These are phyloP conservation scores for Onygenales sp. DNA, from an alignment of 2,329 filamentous ascomycete species.

Conservation along the genomic window DNA sequence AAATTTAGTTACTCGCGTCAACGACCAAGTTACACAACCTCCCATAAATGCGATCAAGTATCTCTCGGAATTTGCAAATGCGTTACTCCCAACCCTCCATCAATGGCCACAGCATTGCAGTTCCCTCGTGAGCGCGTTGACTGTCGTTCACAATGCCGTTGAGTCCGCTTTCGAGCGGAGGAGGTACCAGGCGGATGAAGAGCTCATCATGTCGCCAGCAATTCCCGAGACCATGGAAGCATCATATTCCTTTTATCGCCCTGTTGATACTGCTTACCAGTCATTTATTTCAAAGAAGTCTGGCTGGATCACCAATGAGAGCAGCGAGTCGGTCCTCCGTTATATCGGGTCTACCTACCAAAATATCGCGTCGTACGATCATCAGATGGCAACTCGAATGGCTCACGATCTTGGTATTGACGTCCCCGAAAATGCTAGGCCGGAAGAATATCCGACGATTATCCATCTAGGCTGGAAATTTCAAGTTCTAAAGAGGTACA, in stretches of 20 bases:
- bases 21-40: conserved; percentile 18
- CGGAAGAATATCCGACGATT: conserved; percentile 23
- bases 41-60: conserved; percentile 18
- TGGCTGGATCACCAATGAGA: conserved; percentile 33
- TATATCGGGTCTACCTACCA: conserved; percentile 23
- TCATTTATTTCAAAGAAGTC: conserved; percentile 32
- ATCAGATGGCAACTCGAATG: conserved; percentile 24
- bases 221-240: conserved; percentile 13
- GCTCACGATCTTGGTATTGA: conserved; percentile 26
- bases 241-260: conserved; percentile 21
- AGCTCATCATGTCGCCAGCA: conserved; percentile 11
- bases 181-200: conserved; percentile 15
- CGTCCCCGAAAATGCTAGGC: conserved; percentile 19
- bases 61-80: conserved; percentile 22
- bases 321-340: conserved; percentile 27
- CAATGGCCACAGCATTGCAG: conserved; percentile 20
- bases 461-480: conserved; percentile 57
- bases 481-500: conserved; percentile 56
- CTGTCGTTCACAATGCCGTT: conserved; percentile 18
- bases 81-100: conserved; percentile 20
- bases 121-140: conserved; percentile 16
- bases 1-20: conserved; percentile 21
- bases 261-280: conserved; percentile 28
- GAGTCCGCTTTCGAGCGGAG: conserved; percentile 22
- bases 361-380: conserved; percentile 20